phyloP scores from a whole-genome alignment of 768 basidiomycete genomes.

The Podaxis sp. region DNA sequence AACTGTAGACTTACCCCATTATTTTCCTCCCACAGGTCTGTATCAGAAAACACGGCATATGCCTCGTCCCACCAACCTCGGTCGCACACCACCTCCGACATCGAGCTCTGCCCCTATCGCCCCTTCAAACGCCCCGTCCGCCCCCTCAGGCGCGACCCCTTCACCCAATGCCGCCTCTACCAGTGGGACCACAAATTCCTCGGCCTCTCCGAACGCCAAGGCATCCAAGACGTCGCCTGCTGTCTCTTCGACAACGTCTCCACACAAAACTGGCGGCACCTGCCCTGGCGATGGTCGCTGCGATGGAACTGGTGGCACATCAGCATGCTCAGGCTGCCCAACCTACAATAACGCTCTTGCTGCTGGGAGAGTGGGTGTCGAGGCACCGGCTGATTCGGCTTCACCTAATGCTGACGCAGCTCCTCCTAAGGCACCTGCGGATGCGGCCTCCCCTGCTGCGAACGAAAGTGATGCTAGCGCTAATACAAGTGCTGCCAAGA shows the following conservation, averaged over 20 bases:
- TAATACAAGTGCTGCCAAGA: constrained; percentile 28
- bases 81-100: constrained; percentile 31
- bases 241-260: constrained; percentile 19
- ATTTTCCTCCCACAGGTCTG: constrained; percentile 53
- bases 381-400: constrained; percentile 16
- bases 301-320: constrained; percentile 94
- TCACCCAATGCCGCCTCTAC: constrained; percentile 8
- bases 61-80: constrained; percentile 66
- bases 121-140: constrained; percentile 7
- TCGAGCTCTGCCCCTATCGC: constrained; percentile 9
- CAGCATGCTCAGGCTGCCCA: constrained; percentile 92
- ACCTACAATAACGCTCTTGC: constrained; percentile 87
- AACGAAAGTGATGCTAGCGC: constrained; percentile 33
- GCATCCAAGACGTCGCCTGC: neutral
- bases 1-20: constrained; percentile 25
- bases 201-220: constrained; percentile 14
- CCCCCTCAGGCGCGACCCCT: constrained; percentile 10
- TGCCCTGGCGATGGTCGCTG: constrained; percentile 98
- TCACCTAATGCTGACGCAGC: constrained; percentile 15
- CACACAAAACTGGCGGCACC: constrained; percentile 51
- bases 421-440: constrained; percentile 14
- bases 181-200: neutral
- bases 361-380: constrained; percentile 36
- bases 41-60: constrained; percentile 83
- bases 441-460: constrained; percentile 21